phyloP scores from a whole-genome alignment of 345 rosid genomes.

The Euphorbia peplus region DNA sequence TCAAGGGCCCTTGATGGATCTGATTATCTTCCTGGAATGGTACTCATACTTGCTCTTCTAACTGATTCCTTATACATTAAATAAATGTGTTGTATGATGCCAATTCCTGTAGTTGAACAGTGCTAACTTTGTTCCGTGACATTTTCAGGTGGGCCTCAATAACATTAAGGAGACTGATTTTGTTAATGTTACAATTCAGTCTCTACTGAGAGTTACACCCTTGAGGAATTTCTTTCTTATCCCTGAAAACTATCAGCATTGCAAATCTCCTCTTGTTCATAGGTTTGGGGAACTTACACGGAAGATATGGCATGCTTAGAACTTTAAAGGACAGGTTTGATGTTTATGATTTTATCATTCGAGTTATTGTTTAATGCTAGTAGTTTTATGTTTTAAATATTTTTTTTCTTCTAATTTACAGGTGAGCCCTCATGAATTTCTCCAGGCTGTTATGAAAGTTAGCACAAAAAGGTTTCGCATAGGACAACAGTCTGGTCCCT shows the following conservation, averaged over 20 bases:
- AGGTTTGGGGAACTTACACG: constrained; percentile 93
- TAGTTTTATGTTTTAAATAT: constrained; percentile 4
- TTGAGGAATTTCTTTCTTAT: constrained; percentile 86
- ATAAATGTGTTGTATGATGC: background rate
- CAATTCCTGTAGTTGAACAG: background rate
- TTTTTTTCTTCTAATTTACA: constrained; percentile 27
- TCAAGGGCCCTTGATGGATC: constrained; percentile 99
- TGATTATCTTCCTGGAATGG: constrained; percentile 99
- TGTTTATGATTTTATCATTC: constrained; percentile 2
- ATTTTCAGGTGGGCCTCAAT: constrained; percentile 84
- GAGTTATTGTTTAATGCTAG: constrained; percentile 9
- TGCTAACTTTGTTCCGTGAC: constrained; percentile 3
- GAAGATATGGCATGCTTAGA: constrained; percentile 94
- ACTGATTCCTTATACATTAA: background rate
- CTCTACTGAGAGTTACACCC: constrained; percentile 90
- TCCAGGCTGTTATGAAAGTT: constrained; percentile 96
- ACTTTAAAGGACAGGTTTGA: constrained; percentile 96
- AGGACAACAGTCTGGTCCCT: constrained; percentile 91
- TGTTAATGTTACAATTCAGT: constrained; percentile 94
- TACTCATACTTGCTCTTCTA: constrained; percentile 5
- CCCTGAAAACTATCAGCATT: constrained; percentile 82
- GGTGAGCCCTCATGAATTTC: constrained; percentile 99
- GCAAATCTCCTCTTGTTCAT: constrained; percentile 78
- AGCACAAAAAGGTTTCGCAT: constrained; percentile 83
- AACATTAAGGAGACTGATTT: constrained; percentile 94